phyloP scores from a whole-genome alignment of 306 rosid species.

The Cicer bijugum region DNA sequence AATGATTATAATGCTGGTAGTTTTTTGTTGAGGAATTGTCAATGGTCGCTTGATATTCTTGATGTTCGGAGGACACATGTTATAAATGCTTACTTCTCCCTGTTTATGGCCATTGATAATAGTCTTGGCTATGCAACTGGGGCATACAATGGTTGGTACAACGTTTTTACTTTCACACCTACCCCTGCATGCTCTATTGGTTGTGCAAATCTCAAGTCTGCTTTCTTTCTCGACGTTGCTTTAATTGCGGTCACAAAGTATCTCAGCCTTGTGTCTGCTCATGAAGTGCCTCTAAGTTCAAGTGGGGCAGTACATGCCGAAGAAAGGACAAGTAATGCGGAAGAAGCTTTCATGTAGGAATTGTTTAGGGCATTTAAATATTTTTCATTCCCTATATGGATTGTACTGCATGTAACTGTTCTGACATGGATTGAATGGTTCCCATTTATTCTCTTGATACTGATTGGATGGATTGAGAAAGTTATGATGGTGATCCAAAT shows the following conservation, averaged over 20 bases:
- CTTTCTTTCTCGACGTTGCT: slow-evolving; percentile 71
- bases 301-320: slow-evolving; percentile 48
- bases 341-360: slow-evolving; percentile 93
- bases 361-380: slow-evolving; percentile 85
- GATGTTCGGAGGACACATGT: slow-evolving; percentile 89
- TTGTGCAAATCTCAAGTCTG: slow-evolving; percentile 98
- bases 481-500: slow-evolving; percentile 93
- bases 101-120: slow-evolving; percentile 92
- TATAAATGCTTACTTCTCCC: slow-evolving; percentile 93
- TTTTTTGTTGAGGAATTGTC: no score
- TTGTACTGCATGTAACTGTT: slow-evolving; percentile 78
- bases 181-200: slow-evolving; percentile 70
- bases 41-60: background rate
- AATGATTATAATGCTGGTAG: no score
- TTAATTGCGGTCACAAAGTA: slow-evolving; percentile 73
- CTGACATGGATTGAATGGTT: slow-evolving; percentile 91
- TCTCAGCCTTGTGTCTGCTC: slow-evolving; percentile 69
- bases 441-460: slow-evolving; percentile 76
- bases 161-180: slow-evolving; percentile 71
- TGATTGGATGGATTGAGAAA: slow-evolving; percentile 99
- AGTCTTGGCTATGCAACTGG: slow-evolving; percentile 94
- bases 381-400: slow-evolving; percentile 75
- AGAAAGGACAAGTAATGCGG: slow-evolving; percentile 57
- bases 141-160: slow-evolving; percentile 87
- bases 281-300: slow-evolving; percentile 70